These are phyloP conservation scores for Mycena galopus DNA, from an alignment of 768 basidiomycete genomes.

Conservation along the genomic window DNA sequence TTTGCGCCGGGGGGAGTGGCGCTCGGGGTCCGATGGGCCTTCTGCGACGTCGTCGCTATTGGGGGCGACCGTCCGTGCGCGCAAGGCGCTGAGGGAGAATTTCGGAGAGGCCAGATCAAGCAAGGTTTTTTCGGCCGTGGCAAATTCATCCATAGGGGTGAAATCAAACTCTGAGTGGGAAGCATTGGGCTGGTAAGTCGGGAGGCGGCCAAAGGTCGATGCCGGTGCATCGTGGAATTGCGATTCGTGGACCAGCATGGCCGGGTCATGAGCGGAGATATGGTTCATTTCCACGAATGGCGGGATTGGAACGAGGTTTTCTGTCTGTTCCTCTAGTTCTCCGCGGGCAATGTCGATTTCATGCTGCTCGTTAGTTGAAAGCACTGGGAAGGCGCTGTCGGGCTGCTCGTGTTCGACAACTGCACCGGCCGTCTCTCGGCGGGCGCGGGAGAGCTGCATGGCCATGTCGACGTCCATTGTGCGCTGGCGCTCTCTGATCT, in stretches of 20 bases:
- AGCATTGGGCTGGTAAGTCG: slow-evolving; percentile 76
- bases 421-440: slow-evolving; percentile 69
- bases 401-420: slow-evolving; percentile 51
- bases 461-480: slow-evolving; percentile 97
- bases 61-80: slow-evolving; percentile 34
- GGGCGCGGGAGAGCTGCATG: slow-evolving; percentile 79
- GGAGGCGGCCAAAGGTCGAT: slow-evolving; percentile 59
- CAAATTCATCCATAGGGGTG: slow-evolving; percentile 81
- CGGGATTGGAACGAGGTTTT: slow-evolving; percentile 41
- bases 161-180: slow-evolving; percentile 80
- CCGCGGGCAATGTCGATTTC: slow-evolving; percentile 53
- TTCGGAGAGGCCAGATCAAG: slow-evolving; percentile 71
- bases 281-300: slow-evolving; percentile 51
- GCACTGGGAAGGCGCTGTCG: slow-evolving; percentile 49
- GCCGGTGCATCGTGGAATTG: slow-evolving; percentile 39
- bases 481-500: slow-evolving; percentile 87
- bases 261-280: slow-evolving; percentile 63
- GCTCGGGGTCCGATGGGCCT: slow-evolving; percentile 38
- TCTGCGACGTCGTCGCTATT: slow-evolving; percentile 34
- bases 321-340: slow-evolving; percentile 32
- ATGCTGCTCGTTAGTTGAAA: slow-evolving; percentile 65
- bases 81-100: slow-evolving; percentile 50
- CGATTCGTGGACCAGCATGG: slow-evolving; percentile 53
- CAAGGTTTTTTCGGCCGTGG: slow-evolving; percentile 72
- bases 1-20: slow-evolving; percentile 80